Evolutionary conservation across 768 basidiomycete species (phyloP), one percentile per base, ranked within the genome.

Genomic region (Lentinula lateritia): DNA sequence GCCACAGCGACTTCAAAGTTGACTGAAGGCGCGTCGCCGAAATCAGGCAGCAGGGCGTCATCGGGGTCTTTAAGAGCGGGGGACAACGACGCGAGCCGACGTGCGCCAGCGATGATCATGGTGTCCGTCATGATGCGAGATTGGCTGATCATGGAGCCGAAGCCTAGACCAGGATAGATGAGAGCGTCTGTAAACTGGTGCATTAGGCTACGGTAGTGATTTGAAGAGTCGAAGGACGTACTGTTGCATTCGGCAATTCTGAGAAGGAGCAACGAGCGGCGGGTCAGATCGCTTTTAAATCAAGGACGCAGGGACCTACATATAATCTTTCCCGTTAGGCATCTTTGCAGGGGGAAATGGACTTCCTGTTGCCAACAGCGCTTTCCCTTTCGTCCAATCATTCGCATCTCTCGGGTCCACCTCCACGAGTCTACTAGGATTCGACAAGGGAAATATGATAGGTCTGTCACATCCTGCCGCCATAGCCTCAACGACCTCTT

Each of bases 91-190:
- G 92, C 90, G 41, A 95, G 86, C 12, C 86, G 82, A 32, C 77
- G 80, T 0, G 91, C 85, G 8, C 90, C 93, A 2, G 89, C 89
- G 43, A 93, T 86, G 70, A 95, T 89, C 93, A 95, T 94, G n/a
- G 80, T 83, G 71, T 93, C 90, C 1, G 90, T 87, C 66, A 95
- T 79, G 7, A 69, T 73, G 5, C 81, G 77, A 0, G 90, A 85
- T 62, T 86, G 76, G 9, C 85, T 76, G 28, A 93, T 75, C 66
- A 94, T 85, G 42, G 90, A 81, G 39, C 93, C 93, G 62, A 91
- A 86, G 6, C 92, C 92, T 36, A 95, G 81, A 28, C 91, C 93
- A 3, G 93, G 92, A 72, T 93, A 94, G 54, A 94, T 88, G 6
- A 93, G 78, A 0, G 89, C 88, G 66, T 91, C 83, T 85, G 45